phyloP scores from a whole-genome alignment of 495 filamentous ascomycete species.

The Aspergillus avenaceus region DNA sequence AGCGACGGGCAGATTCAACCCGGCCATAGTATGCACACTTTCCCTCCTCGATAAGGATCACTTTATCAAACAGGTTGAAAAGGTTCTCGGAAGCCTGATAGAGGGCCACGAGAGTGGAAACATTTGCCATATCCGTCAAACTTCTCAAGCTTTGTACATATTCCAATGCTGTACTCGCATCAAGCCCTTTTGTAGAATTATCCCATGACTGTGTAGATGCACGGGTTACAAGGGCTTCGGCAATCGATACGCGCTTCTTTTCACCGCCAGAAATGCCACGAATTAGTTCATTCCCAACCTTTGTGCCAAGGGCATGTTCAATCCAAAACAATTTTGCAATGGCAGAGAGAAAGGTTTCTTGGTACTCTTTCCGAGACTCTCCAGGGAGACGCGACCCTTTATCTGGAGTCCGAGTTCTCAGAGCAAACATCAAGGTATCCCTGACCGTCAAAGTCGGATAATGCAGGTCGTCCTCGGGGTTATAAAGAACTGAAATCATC shows the following conservation, averaged over 20 bases:
- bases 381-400: slow-evolving; percentile 55
- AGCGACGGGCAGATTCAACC: slow-evolving; percentile 50
- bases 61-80: slow-evolving; percentile 68
- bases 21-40: slow-evolving; percentile 62
- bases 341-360: slow-evolving; percentile 61
- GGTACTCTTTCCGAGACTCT: slow-evolving; percentile 59
- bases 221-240: slow-evolving; percentile 64
- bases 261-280: slow-evolving; percentile 70
- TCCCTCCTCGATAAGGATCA: slow-evolving; percentile 64
- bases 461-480: slow-evolving; percentile 72
- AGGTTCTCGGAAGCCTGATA: slow-evolving; percentile 71
- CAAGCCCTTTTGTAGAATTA: slow-evolving; percentile 64
- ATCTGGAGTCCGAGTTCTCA: slow-evolving; percentile 63
- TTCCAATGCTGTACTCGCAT: slow-evolving; percentile 62
- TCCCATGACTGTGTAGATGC: slow-evolving; percentile 66
- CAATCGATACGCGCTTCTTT: slow-evolving; percentile 68
- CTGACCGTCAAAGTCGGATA: slow-evolving; percentile 69
- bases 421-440: slow-evolving; percentile 66
- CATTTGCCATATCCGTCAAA: slow-evolving; percentile 58
- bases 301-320: slow-evolving; percentile 62
- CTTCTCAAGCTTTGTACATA: slow-evolving; percentile 61
- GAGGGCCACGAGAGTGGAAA: slow-evolving; percentile 59
- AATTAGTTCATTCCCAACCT: slow-evolving; percentile 62
- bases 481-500: slow-evolving; percentile 48
- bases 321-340: slow-evolving; percentile 78